These are phyloP conservation scores for Penicillium sp. DNA, from an alignment of 2,329 filamentous ascomycete genomes.

Conservation along the genomic window DNA sequence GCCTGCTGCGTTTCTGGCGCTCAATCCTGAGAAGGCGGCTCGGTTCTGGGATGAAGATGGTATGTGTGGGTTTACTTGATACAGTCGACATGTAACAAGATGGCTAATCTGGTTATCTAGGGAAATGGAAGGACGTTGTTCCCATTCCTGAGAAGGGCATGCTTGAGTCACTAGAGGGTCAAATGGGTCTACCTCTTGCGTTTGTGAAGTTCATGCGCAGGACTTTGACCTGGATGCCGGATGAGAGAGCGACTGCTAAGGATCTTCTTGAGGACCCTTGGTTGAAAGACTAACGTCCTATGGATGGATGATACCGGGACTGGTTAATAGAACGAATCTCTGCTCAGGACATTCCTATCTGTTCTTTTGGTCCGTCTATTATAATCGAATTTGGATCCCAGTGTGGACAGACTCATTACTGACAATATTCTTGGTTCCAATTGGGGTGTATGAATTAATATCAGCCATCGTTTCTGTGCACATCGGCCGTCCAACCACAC, in stretches of 20 bases:
- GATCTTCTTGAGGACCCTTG: constrained; percentile 38
- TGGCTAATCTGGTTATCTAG: constrained; percentile 12
- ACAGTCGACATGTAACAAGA: not conserved
- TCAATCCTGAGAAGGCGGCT: constrained; percentile 24
- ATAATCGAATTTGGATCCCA: not conserved
- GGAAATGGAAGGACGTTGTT: constrained; percentile 27
- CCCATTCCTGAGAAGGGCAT: constrained; percentile 26
- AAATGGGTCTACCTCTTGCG: constrained; percentile 17
- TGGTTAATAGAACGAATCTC: not conserved
- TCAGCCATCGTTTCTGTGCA: not conserved
- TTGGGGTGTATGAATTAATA: not conserved
- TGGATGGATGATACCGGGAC: not conserved
- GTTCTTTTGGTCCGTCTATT: not conserved
- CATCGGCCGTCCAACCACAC: not conserved
- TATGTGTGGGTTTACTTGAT: constrained; percentile 16
- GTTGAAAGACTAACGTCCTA: constrained; percentile 15
- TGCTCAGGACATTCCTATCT: not conserved
- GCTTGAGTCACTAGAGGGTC: constrained; percentile 20
- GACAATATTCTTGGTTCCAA: not conserved
- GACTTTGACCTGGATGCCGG: constrained; percentile 38
- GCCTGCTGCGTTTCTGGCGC: constrained; percentile 34
- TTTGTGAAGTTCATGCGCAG: constrained; percentile 37
- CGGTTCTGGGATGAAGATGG: constrained; percentile 40
- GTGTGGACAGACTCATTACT: not conserved
- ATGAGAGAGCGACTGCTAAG: constrained; percentile 35